Evolutionary conservation across 768 basidiomycete genomes (phyloP).

Genomic region (Exsudoporus frostii): DNA sequence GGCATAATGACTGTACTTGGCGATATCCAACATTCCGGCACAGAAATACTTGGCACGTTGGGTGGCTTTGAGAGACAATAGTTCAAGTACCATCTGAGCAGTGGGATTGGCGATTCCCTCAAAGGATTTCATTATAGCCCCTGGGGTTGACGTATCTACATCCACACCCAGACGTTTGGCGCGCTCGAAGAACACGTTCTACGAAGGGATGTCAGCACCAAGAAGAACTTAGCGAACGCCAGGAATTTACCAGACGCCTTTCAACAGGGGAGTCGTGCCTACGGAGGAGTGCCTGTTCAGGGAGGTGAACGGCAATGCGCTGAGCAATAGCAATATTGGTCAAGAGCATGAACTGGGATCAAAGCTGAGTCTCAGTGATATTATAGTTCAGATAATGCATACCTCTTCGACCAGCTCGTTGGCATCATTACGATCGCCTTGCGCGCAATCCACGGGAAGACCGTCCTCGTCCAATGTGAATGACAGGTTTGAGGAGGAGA

Average conservation of each 20-base stretch:
- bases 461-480: slow-evolving; percentile 82
- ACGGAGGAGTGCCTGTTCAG: slow-evolving; percentile 95
- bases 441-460: slow-evolving; percentile 73
- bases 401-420: slow-evolving; percentile 90
- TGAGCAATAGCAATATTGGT: slow-evolving; percentile 90
- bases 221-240: neutral
- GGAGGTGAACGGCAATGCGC: slow-evolving; percentile 88
- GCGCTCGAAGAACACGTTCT: slow-evolving; percentile 78
- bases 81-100: slow-evolving; percentile 73
- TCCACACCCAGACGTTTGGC: slow-evolving; percentile 80
- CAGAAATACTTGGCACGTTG: slow-evolving; percentile 98
- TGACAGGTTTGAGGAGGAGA: slow-evolving; percentile 64
- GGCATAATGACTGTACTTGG: slow-evolving; percentile 93
- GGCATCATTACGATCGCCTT: slow-evolving; percentile 64
- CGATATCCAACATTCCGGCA: slow-evolving; percentile 97
- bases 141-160: slow-evolving; percentile 77
- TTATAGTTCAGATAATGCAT: slow-evolving; percentile 11
- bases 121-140: slow-evolving; percentile 82
- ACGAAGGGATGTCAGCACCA: slow-evolving; percentile 10
- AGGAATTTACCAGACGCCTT: slow-evolving; percentile 64
- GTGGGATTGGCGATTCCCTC: slow-evolving; percentile 68
- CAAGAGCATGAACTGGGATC: slow-evolving; percentile 82
- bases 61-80: slow-evolving; percentile 88
- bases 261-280: slow-evolving; percentile 93
- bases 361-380: slow-evolving; percentile 1